A percentile compares a stretch with the other conserved stretches of the same genome.
Conservation (phyloP, 2,329 filamentous ascomycete genomes). For the Rosellinia necatrix region DNA sequence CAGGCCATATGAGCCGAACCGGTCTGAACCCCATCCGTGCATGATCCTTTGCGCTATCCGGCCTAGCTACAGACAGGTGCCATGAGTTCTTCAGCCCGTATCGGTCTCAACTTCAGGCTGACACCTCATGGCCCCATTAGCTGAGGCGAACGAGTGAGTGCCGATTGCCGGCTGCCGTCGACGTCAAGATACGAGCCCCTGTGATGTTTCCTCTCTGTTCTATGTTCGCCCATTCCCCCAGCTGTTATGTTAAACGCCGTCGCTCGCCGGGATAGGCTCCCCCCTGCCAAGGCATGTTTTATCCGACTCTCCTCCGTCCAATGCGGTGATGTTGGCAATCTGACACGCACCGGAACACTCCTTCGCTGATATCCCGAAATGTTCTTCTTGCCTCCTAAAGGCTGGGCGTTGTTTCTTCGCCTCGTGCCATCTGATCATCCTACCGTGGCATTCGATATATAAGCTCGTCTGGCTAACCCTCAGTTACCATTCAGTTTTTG, state of each 20-base stretch:
- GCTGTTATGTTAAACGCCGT: slow-evolving; percentile 26
- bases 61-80: slow-evolving; percentile 15
- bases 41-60: slow-evolving; percentile 27
- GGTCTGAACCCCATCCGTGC: slow-evolving; percentile 34
- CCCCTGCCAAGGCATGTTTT: slow-evolving; percentile 36
- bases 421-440: slow-evolving; percentile 34
- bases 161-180: slow-evolving; percentile 7
- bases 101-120: slow-evolving; percentile 13
- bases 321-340: slow-evolving; percentile 38
- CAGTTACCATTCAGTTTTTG: slow-evolving; percentile 32
- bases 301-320: slow-evolving; percentile 31
- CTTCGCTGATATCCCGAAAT: slow-evolving; percentile 46
- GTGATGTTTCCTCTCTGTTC: slow-evolving; percentile 26
- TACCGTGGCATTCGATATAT: slow-evolving; percentile 42
- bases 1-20: slow-evolving; percentile 26
- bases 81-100: slow-evolving; percentile 1
- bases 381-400: slow-evolving; percentile 34
- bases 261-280: slow-evolving; percentile 21
- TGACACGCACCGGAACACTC: slow-evolving; percentile 49
- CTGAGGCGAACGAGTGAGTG: not conserved
- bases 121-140: not conserved
- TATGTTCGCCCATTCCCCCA: slow-evolving; percentile 5
- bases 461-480: slow-evolving; percentile 39
- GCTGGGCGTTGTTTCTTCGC: slow-evolving; percentile 38
- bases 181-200: slow-evolving; percentile 4